Percentiles rank a stretch among this genome's conserved stretches.
Evolutionary conservation across 192 early-diverging fungal genomes (phyloP).

Genomic region (Diversispora epigaea): DNA sequence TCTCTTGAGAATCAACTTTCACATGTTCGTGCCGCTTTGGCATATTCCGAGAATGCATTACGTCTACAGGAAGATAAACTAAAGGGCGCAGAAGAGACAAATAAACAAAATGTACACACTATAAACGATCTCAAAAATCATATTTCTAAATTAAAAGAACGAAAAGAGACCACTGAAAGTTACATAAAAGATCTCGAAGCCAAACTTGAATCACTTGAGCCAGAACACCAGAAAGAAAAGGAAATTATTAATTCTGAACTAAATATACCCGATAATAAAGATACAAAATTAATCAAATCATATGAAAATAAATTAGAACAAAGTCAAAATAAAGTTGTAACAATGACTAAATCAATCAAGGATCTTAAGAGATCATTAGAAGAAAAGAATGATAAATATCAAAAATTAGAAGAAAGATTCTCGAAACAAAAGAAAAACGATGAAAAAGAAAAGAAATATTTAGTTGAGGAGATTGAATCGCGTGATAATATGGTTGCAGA

Average conservation of each 20-base stretch:
- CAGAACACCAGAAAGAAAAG: constrained; percentile 39
- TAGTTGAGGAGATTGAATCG: constrained; percentile 2
- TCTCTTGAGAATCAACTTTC: constrained; percentile 61
- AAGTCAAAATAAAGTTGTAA: not conserved
- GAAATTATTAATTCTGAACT: constrained; percentile 9
- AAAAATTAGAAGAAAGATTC: constrained; percentile 13
- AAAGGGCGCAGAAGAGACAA: constrained; percentile 32
- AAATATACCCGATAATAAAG: constrained; percentile 1
- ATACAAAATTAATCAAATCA: constrained; percentile 32
- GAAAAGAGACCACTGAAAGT: constrained; percentile 40
- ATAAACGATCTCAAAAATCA: constrained; percentile 41
- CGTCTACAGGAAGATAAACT: constrained; percentile 59
- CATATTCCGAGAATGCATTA: constrained; percentile 53
- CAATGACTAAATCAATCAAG: constrained; percentile 6
- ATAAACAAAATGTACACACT: constrained; percentile 23
- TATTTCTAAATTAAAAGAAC: constrained; percentile 55
- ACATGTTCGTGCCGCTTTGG: constrained; percentile 55
- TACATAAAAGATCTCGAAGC: constrained; percentile 46
- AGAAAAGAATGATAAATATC: constrained; percentile 30
- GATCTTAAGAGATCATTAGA: constrained; percentile 28
- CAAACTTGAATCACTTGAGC: constrained; percentile 34
- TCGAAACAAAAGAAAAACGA: not conserved
- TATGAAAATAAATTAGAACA: constrained; percentile 34
- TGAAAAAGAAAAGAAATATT: constrained; percentile 4
- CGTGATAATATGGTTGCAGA: not conserved